phyloP scores from a whole-genome alignment of 306 rosid species.

The Medicago arabica region DNA sequence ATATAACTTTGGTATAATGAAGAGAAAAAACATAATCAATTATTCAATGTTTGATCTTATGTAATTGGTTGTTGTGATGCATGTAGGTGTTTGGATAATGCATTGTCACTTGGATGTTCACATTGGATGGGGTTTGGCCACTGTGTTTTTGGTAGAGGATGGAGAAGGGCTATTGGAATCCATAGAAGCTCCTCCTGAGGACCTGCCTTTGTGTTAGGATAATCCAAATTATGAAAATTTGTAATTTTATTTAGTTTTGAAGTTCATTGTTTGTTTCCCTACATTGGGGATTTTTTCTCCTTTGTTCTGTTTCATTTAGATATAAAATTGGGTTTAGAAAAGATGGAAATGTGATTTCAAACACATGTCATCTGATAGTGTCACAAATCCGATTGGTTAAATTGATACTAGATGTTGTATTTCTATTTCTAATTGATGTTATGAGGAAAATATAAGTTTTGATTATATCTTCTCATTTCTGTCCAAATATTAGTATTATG shows the following conservation, averaged over 20 bases:
- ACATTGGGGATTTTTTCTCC: constrained; percentile 44
- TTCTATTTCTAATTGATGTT: constrained; percentile 31
- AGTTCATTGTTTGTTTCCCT: constrained; percentile 49
- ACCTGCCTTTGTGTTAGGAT: constrained; percentile 74
- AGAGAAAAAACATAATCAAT: background rate
- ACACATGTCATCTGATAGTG: constrained; percentile 33
- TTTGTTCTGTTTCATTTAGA: constrained; percentile 35
- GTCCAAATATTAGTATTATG: background rate
- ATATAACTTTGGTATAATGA: background rate
- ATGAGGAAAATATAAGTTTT: constrained; percentile 38
- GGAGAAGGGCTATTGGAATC: constrained; percentile 76
- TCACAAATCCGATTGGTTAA: constrained; percentile 28
- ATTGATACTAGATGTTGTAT: constrained; percentile 30
- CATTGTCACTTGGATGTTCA: constrained; percentile 98
- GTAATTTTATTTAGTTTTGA: constrained; percentile 37
- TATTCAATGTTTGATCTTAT: constrained; percentile 4
- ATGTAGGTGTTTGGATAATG: constrained; percentile 83
- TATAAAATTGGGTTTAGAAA: constrained; percentile 30
- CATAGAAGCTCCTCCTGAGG: constrained; percentile 79
- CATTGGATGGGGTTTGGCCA: constrained; percentile 89
- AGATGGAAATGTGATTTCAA: constrained; percentile 45
- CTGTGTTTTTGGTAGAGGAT: constrained; percentile 82
- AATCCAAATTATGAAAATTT: constrained; percentile 7
- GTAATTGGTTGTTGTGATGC: constrained; percentile 7
- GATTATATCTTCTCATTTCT: background rate